Evolutionary conservation across 2,329 filamentous ascomycete species (phyloP).

Genomic region (Talaromyces sp.): DNA sequence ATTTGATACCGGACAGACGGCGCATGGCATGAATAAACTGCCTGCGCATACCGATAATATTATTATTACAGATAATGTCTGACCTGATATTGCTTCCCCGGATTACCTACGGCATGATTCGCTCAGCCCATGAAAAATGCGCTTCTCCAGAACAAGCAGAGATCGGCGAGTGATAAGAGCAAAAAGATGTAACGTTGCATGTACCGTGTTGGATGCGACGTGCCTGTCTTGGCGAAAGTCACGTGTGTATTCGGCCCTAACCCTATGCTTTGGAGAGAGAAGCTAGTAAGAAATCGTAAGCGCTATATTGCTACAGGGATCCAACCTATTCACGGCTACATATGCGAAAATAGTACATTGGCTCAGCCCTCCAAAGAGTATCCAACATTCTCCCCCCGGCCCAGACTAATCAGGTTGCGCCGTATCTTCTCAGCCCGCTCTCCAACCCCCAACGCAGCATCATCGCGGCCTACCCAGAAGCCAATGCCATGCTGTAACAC

Average conservation of each 20-base stretch:
- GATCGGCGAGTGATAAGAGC: neutral
- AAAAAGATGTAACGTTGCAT: neutral
- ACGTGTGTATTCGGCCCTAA: neutral
- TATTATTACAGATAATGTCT: neutral
- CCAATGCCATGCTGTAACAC: slow-evolving; percentile 44
- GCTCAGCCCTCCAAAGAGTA: slow-evolving; percentile 17
- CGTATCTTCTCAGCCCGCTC: slow-evolving; percentile 39
- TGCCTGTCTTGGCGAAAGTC: neutral
- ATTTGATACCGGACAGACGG: neutral
- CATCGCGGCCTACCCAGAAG: slow-evolving; percentile 37
- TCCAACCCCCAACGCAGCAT: slow-evolving; percentile 34
- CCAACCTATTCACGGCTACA: neutral
- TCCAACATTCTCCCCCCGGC: slow-evolving; percentile 38
- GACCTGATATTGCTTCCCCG: neutral
- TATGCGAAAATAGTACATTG: neutral
- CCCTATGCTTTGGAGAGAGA: neutral
- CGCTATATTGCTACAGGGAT: neutral
- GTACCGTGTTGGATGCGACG: neutral
- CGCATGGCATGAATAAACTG: neutral
- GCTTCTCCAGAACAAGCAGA: neutral
- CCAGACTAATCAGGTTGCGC: slow-evolving; percentile 39
- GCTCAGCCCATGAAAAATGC: neutral
- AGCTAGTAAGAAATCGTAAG: neutral
- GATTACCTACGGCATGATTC: neutral
- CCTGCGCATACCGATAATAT: neutral